A percentile compares a stretch with the other conserved stretches of the same genome.
phyloP scores from a whole-genome alignment of 192 early-diverging fungal genomes.

The Dissophora ornata region DNA sequence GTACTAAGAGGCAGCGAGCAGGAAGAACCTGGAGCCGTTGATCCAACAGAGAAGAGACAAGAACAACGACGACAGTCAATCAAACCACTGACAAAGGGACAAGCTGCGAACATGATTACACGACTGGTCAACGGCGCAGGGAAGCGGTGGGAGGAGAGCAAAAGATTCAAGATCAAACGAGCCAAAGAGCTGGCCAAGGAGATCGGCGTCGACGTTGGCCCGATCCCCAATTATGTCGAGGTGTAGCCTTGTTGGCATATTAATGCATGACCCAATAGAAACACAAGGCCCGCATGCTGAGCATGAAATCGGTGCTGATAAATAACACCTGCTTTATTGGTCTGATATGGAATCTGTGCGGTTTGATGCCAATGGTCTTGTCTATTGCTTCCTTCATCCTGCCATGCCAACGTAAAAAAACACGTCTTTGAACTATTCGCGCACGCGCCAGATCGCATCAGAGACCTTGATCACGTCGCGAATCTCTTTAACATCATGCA shows the following conservation, averaged over 20 bases:
- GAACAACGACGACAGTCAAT: neutral
- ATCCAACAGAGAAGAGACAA: no score
- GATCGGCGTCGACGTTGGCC: conserved; percentile 43
- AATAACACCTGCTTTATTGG: no score
- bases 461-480: conserved; percentile 86
- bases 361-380: no score
- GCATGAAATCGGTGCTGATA: no score
- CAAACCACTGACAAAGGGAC: conserved; percentile 65
- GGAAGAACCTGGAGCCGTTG: neutral
- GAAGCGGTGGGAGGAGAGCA: conserved; percentile 57
- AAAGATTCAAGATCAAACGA: conserved; percentile 37
- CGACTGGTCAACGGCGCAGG: conserved; percentile 64
- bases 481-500: conserved; percentile 98
- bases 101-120: conserved; percentile 77
- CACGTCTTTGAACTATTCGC: no score
- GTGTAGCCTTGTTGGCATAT: no score
- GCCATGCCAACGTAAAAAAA: no score
- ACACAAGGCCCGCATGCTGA: no score
- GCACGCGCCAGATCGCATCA: conserved; percentile 65
- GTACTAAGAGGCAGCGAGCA: conserved; percentile 22
- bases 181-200: conserved; percentile 33
- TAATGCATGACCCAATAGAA: no score
- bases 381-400: no score
- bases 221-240: conserved; percentile 29
- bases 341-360: no score